A percentile compares a stretch with the other conserved stretches of the same genome.
Conservation (phyloP, 108 stramenopile species). For the Skeletonema costatum region DNA sequence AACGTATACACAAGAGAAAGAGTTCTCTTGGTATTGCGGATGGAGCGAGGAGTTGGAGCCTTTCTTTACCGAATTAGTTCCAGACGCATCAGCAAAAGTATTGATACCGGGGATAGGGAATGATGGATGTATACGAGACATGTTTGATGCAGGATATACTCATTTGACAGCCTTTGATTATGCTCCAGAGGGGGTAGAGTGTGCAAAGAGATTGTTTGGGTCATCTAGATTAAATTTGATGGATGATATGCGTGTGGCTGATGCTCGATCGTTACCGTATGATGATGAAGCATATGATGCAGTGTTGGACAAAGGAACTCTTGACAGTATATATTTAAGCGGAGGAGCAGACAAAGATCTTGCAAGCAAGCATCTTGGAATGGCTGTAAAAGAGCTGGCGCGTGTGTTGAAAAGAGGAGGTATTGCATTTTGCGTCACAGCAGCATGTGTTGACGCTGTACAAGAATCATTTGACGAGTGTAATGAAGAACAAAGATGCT, state of each 20-base stretch:
- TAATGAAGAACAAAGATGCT: constrained; percentile 15
- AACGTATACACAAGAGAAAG: neutral
- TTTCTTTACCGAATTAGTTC: constrained; percentile 58
- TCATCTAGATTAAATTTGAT: constrained; percentile 17
- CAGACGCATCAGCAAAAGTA: constrained; percentile 12
- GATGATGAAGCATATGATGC: constrained; percentile 31
- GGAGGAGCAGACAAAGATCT: constrained; percentile 54
- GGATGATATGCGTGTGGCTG: constrained; percentile 39
- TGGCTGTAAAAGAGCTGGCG: constrained; percentile 56
- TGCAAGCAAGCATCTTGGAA: constrained; percentile 40
- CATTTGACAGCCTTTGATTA: constrained; percentile 53
- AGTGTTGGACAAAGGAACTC: constrained; percentile 41
- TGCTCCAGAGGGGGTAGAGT: constrained; percentile 51
- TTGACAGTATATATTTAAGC: constrained; percentile 36
- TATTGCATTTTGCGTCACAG: constrained; percentile 58
- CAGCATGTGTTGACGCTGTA: constrained; percentile 52
- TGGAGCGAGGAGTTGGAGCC: constrained; percentile 67
- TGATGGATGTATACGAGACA: constrained; percentile 35
- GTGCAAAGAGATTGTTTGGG: constrained; percentile 35
- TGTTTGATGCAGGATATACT: constrained; percentile 48
- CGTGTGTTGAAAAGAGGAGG: constrained; percentile 61
- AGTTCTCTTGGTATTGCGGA: constrained; percentile 66
- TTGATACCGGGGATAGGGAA: constrained; percentile 52
- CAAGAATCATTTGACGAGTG: constrained; percentile 30
- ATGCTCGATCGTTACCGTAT: constrained; percentile 37